Evolutionary conservation across 345 rosid genomes (phyloP), one percentile per base, ranked within the genome.

Genomic region (Euphorbia peplus): DNA sequence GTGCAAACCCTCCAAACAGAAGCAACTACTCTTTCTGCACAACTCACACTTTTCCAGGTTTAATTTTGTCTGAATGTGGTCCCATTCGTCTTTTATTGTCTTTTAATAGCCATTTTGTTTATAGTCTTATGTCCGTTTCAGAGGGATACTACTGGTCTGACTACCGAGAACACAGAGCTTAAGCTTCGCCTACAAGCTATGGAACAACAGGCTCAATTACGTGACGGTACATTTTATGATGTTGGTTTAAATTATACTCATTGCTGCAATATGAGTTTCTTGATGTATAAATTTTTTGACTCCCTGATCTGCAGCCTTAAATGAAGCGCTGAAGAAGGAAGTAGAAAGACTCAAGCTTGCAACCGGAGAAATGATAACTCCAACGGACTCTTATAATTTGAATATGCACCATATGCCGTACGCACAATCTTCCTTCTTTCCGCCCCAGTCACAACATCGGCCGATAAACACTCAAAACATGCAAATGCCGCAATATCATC

Each of bases 191-290:
- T 93, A 69, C 96, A 91, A 77, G 89, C 90, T 41, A 85, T 91
- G 96, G 98, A 93, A 76, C 92, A 87, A 65, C 95, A 91, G 75
- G 92, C 92, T 77, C 90, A 88, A 74, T 72, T 89, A 68, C 87
- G 93, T 56, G 99, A 95, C 71, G 95, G 96, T 95, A 81, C 29
- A 74, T 64, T 46, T 44, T 21, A 60, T 47, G 5, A 8, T 29
- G 11, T 44, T 32, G 56, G 25, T 16, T 72, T 66, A 32, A 15
- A 15, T 21, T 21, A 10, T 15, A 29, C 44, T 16, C 3, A 5
- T 19, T 46, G 54, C 41, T 44, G 71, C 54, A 42, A 32, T 32
- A 19, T n/a, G 28, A 50, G 62, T 60, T 14, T 32, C 60, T 47
- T n/a, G 1, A 13, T 42, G 16, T 32, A 60, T 3, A n/a, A 42